phyloP scores from a whole-genome alignment of 2,329 filamentous ascomycete species.

The Alternaria arborescens region DNA sequence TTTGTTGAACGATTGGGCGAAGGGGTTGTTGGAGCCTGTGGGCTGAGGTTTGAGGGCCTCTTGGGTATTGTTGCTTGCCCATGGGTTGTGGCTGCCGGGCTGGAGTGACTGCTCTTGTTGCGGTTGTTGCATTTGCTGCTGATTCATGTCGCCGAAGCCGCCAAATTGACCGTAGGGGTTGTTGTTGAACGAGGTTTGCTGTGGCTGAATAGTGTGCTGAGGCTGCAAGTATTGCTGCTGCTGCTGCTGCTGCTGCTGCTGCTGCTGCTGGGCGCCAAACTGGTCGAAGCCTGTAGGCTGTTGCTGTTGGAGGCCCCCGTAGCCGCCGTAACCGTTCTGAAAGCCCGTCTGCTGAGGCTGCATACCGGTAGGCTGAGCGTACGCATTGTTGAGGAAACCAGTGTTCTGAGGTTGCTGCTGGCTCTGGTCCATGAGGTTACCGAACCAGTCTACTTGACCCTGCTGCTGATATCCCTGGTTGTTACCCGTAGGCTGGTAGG shows the following conservation, averaged over 20 bases:
- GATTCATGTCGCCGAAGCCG: slow-evolving; percentile 43
- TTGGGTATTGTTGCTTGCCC: slow-evolving; percentile 70
- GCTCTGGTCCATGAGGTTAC: slow-evolving; percentile 85
- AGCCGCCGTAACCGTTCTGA: slow-evolving; percentile 75
- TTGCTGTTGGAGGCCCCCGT: slow-evolving; percentile 56
- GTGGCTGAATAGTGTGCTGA: slow-evolving; percentile 60
- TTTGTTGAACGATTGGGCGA: slow-evolving; percentile 75
- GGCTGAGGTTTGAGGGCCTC: slow-evolving; percentile 79
- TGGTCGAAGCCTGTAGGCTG: slow-evolving; percentile 76
- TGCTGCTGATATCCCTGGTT: slow-evolving; percentile 99
- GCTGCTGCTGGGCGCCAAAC: slow-evolving; percentile 45
- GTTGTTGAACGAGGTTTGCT: slow-evolving; percentile 66
- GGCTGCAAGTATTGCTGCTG: slow-evolving; percentile 43
- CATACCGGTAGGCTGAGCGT: slow-evolving; percentile 81
- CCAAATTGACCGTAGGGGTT: slow-evolving; percentile 51
- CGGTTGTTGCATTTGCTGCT: slow-evolving; percentile 52
- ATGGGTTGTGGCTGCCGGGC: slow-evolving; percentile 92
- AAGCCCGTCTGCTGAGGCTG: slow-evolving; percentile 69
- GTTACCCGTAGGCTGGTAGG: slow-evolving; percentile 84
- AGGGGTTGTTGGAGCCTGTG: slow-evolving; percentile 98
- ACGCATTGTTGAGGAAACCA: slow-evolving; percentile 72
- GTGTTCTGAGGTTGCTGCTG: slow-evolving; percentile 69
- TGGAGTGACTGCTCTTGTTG: slow-evolving; percentile 70
- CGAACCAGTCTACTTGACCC: slow-evolving; percentile 94
- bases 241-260: slow-evolving; percentile 35